Base-by-base conservation (phyloP, 139 green algal species). In the Pycnococcus provasolii region DNA sequence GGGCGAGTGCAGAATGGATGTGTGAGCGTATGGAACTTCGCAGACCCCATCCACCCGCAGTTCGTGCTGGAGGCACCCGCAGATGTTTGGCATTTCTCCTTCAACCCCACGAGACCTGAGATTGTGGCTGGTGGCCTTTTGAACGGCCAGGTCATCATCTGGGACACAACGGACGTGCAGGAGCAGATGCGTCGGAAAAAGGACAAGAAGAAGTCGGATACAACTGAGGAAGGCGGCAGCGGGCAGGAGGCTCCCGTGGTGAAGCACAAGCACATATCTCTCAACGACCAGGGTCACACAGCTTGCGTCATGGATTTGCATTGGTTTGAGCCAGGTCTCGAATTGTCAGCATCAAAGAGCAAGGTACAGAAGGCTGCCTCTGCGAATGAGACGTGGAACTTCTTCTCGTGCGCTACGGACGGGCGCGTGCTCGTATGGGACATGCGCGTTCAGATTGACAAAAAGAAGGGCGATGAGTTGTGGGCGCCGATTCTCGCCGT, bases 11-110 rank as follows among this genome's bases (percentile, higher is more conserved):
- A 62, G 3, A 70, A 75, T 4, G 72, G 72, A 3, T 64, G 80
- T 73, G 84, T 95, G 39, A 81, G 94, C 5, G 64, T 95, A 6
- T 95, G 88, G 88, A 89, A 85, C 74, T 89, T 90, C 68, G 75
- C 47, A 55, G 87, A 94, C 70, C 79, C 85, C 2, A 88, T 94
- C 58, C 82, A 91, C 68, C 88, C 88, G 50, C 82, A 93, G 78
- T 79, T 76, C 11, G 84, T 93, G 48, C 74, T 95, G 64, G 83
- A 92, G 48, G 73, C 72, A 4, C 87, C 87, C 11, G 79, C 79
- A 41, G 84, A 94, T 63, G 79, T 90, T 1, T 80, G 81, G 47
- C 54, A 66, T 47, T 89, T 95, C 68, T 71, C 85, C 62, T 90
- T 83, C 80, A 90, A 95, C 75, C 87, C 88, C 1, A 2, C 57